phyloP scores from a whole-genome alignment of 2,329 filamentous ascomycete genomes.

The Arthrobotrys iridis region DNA sequence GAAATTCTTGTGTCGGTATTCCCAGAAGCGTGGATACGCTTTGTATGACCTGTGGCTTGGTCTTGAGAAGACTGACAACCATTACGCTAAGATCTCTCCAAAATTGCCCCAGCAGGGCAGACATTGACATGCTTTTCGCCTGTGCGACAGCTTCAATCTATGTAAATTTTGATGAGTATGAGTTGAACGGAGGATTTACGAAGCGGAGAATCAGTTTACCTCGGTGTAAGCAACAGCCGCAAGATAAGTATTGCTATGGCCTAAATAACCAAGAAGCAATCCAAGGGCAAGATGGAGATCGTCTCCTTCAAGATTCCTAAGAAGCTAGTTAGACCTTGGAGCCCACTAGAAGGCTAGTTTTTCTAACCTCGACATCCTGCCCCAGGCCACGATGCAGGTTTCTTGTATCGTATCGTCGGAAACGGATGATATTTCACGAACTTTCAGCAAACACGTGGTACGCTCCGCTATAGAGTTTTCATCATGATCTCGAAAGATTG shows the following conservation, averaged over 20 bases:
- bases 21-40: constrained; percentile 82
- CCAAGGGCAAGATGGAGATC: constrained; percentile 88
- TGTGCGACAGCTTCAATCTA: constrained; percentile 77
- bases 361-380: constrained; percentile 77
- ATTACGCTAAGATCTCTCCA: constrained; percentile 86
- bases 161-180: constrained; percentile 1
- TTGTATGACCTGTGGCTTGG: constrained; percentile 82
- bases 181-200: background rate
- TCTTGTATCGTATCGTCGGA: constrained; percentile 70
- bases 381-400: constrained; percentile 84
- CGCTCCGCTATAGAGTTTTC: constrained; percentile 34
- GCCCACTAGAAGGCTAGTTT: background rate
- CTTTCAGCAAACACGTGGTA: constrained; percentile 36
- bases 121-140: constrained; percentile 70
- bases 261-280: constrained; percentile 84
- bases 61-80: constrained; percentile 81
- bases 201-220: constrained; percentile 62
- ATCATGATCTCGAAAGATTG: constrained; percentile 31
- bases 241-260: constrained; percentile 80
- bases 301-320: constrained; percentile 77
- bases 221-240: constrained; percentile 86
- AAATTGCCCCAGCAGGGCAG: constrained; percentile 81
- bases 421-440: constrained; percentile 36
- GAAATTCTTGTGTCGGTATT: constrained; percentile 77
- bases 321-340: constrained; percentile 1